A percentile compares a stretch with the other conserved stretches of the same genome.
phyloP scores from a whole-genome alignment of 352 stramenopile species.

The Globisporangium sylvaticum region DNA sequence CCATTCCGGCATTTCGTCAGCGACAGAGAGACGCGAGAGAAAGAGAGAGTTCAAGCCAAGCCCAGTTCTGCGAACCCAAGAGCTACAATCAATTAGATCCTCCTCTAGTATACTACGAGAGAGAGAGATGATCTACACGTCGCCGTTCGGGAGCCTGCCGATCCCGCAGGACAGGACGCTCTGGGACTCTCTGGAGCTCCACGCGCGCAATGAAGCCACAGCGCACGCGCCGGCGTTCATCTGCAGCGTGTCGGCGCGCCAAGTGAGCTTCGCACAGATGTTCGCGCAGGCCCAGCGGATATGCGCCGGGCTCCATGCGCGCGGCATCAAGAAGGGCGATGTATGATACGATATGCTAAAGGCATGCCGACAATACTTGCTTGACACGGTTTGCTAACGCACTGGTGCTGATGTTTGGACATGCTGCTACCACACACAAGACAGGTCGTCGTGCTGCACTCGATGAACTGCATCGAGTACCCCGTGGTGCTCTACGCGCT shows the following conservation, averaged over 20 bases:
- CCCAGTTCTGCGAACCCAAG: neutral
- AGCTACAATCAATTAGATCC: no score
- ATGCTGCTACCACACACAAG: neutral
- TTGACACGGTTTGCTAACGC: neutral
- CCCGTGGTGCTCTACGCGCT: constrained; percentile 39
- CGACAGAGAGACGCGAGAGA: neutral
- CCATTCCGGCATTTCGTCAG: neutral
- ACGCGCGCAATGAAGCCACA: constrained; percentile 18
- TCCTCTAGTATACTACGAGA: neutral
- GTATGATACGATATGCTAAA: constrained; percentile 13
- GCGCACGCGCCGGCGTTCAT: constrained; percentile 30
- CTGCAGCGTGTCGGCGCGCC: constrained; percentile 36
- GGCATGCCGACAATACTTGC: neutral
- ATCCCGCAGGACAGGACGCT: constrained; percentile 31
- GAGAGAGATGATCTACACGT: constrained; percentile 38
- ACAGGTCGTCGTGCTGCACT: constrained; percentile 43
- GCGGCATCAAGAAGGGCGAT: constrained; percentile 38
- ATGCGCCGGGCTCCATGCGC: constrained; percentile 29
- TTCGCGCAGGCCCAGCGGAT: constrained; percentile 21
- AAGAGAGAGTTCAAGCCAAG: no score
- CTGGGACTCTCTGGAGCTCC: constrained; percentile 37
- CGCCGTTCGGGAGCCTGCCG: constrained; percentile 21
- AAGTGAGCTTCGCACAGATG: constrained; percentile 32
- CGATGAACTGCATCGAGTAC: constrained; percentile 57
- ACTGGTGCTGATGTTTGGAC: neutral